These are phyloP conservation scores for Gossypium rotundifolium DNA, from an alignment of 345 rosid genomes.

Conservation along the genomic window DNA sequence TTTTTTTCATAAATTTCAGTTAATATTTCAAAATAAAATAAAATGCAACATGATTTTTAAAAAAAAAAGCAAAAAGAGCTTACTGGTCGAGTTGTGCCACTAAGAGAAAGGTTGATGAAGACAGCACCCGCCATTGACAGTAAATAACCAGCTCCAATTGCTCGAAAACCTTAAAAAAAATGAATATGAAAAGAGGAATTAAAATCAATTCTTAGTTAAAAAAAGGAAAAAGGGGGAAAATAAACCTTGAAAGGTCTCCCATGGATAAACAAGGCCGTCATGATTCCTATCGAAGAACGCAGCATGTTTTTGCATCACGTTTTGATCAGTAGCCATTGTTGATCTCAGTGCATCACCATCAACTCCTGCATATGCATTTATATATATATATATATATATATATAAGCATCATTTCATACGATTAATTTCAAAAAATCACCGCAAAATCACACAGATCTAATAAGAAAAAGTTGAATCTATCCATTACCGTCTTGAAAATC, in stretches of 20 bases:
- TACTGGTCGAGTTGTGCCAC: constrained; percentile 58
- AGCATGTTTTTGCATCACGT: constrained; percentile 63
- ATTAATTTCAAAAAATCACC: background rate
- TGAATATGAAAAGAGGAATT: background rate
- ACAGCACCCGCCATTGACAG: constrained; percentile 30
- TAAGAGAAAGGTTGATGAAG: constrained; percentile 42
- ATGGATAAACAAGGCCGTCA: constrained; percentile 75
- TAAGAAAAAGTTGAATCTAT: background rate
- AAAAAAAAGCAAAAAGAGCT: background rate
- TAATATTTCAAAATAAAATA: too few species aligned
- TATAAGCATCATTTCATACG: background rate
- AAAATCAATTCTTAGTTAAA: background rate
- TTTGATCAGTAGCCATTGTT: constrained; percentile 21
- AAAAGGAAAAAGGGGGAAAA: background rate
- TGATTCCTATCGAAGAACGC: constrained; percentile 74
- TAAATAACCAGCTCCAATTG: constrained; percentile 41
- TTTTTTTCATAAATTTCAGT: background rate
- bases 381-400: background rate
- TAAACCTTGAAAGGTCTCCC: constrained; percentile 67
- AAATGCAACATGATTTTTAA: too few species aligned
- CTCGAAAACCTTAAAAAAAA: constrained; percentile 36
- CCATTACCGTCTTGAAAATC: constrained; percentile 1
- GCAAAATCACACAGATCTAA: background rate
- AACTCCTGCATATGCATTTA: background rate
- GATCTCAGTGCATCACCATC: constrained; percentile 4